A percentile compares a stretch with the other conserved stretches of the same genome.
These are phyloP conservation scores for Syzygium grande DNA, from an alignment of 345 rosid genomes.

Conservation along the genomic window DNA sequence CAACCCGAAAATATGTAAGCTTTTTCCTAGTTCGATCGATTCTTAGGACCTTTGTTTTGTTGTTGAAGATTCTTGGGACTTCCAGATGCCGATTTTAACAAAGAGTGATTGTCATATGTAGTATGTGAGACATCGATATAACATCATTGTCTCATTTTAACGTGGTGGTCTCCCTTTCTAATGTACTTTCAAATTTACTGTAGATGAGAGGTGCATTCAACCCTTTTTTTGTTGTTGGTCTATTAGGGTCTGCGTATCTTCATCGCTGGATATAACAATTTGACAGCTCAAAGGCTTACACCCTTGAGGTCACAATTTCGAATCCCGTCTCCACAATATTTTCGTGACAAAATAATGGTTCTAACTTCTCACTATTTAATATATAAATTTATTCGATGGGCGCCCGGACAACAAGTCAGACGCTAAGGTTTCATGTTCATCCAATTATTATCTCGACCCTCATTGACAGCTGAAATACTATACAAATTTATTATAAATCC, in stretches of 20 bases:
- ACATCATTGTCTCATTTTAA: background rate
- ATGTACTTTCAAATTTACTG: background rate
- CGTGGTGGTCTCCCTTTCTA: background rate
- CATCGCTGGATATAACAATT: background rate
- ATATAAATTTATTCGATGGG: background rate
- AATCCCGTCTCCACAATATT: background rate
- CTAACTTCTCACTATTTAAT: background rate
- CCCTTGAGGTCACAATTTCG: background rate
- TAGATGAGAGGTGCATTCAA: background rate
- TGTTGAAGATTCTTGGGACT: too few species aligned
- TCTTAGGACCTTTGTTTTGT: too few species aligned
- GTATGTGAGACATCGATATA: background rate
- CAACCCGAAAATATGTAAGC: background rate
- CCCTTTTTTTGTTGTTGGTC: background rate
- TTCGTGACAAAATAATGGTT: background rate
- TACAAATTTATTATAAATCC: too few species aligned
- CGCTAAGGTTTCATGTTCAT: background rate
- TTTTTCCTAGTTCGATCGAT: background rate
- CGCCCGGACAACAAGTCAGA: background rate
- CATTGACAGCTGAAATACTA: too few species aligned
- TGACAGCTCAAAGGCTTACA: background rate
- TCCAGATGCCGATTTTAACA: too few species aligned
- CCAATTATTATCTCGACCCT: background rate
- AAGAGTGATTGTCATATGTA: background rate
- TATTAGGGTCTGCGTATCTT: background rate